Percentiles rank a stretch among this genome's conserved stretches.
Conservation (phyloP, 768 basidiomycete species). For the Pleurotus eryngii region DNA sequence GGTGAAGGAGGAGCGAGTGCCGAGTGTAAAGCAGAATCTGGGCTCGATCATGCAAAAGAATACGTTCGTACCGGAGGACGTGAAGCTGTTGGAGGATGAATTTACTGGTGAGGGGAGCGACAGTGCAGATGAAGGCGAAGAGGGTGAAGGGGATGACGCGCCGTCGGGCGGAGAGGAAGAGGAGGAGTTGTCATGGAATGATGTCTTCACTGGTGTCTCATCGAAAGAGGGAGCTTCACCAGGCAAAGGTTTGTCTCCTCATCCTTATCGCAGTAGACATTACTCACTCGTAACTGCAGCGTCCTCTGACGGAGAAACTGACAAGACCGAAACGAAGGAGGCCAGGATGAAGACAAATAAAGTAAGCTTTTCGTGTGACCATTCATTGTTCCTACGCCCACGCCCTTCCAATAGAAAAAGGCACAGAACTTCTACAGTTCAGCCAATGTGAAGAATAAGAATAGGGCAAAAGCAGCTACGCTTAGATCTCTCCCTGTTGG, state of each 20-base stretch:
- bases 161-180: slow-evolving; percentile 34
- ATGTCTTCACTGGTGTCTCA: slow-evolving; percentile 70
- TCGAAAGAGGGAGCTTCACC: slow-evolving; percentile 23
- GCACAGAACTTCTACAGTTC: slow-evolving; percentile 84
- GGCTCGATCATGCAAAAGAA: slow-evolving; percentile 88
- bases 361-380: slow-evolving; percentile 32
- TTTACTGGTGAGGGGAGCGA: slow-evolving; percentile 27
- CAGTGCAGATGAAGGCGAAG: slow-evolving; percentile 35
- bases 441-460: slow-evolving; percentile 88
- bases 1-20: slow-evolving; percentile 36
- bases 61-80: slow-evolving; percentile 81
- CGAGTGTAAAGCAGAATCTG: slow-evolving; percentile 82
- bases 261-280: neutral
- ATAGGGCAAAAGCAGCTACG: slow-evolving; percentile 58
- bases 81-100: slow-evolving; percentile 59
- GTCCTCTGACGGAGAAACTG: too few relatives aligned
- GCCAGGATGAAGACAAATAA: slow-evolving; percentile 94
- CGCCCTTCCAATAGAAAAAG: slow-evolving; percentile 58
- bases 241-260: neutral
- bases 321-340: slow-evolving; percentile 37
- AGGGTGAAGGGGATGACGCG: slow-evolving; percentile 32
- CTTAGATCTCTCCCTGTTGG: slow-evolving; percentile 56
- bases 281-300: neutral
- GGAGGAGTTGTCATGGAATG: slow-evolving; percentile 76
- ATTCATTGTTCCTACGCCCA: slow-evolving; percentile 4